A percentile compares a stretch with the other conserved stretches of the same genome.
phyloP scores from a whole-genome alignment of 2,329 filamentous ascomycete species.

The Davidsoniella eucalypti region DNA sequence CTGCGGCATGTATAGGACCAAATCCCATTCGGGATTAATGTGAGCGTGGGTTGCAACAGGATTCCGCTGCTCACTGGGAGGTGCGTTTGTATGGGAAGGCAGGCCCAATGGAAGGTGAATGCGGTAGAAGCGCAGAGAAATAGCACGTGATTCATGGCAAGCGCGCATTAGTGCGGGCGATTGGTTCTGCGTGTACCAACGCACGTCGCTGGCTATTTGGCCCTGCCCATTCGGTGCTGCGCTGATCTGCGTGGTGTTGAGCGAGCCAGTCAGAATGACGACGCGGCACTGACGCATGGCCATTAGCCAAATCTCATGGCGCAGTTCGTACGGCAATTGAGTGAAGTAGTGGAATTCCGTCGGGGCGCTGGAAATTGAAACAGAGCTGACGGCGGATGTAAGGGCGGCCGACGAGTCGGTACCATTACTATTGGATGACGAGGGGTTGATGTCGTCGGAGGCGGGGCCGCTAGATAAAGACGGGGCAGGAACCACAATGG shows the following conservation, averaged over 20 bases:
- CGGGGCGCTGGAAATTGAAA: too few species aligned
- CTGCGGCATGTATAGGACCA: conserved; percentile 13
- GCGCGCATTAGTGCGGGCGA: conserved; percentile 14
- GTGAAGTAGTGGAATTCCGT: conserved; percentile 12
- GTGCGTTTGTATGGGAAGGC: neutral
- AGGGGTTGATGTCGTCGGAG: neutral
- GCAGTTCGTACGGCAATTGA: conserved; percentile 14
- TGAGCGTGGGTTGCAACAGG: conserved; percentile 13
- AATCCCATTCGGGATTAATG: conserved; percentile 15
- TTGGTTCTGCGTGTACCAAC: conserved; percentile 15
- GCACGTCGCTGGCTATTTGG: conserved; percentile 10
- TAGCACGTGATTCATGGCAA: conserved; percentile 13
- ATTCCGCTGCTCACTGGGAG: conserved; percentile 7
- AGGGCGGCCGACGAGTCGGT: too few species aligned
- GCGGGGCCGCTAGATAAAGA: too few species aligned
- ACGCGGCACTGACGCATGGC: conserved; percentile 13
- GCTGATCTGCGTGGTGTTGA: neutral
- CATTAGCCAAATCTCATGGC: conserved; percentile 14
- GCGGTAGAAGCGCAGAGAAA: conserved; percentile 14
- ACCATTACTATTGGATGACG: too few species aligned
- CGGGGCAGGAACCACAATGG: too few species aligned
- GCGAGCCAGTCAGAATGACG: conserved; percentile 12
- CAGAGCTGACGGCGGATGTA: too few species aligned
- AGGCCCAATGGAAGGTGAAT: conserved; percentile 14
- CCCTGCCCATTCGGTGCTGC: conserved; percentile 11